phyloP scores from a whole-genome alignment of 352 stramenopile genomes.

The Hyphochytrium catenoides region DNA sequence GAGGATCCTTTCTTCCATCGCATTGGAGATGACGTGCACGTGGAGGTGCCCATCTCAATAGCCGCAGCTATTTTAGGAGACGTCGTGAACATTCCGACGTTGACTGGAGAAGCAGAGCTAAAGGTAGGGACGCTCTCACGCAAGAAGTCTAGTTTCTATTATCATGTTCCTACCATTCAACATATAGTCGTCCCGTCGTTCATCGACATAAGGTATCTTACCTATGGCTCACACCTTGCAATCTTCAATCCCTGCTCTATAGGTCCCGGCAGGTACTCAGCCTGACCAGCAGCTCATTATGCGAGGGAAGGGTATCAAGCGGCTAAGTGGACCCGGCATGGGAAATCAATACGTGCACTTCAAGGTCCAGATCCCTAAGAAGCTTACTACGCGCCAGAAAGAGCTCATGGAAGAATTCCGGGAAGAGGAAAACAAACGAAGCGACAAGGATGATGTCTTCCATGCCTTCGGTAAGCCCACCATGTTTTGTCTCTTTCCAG shows the following conservation, averaged over 20 bases:
- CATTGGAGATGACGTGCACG: slow-evolving; percentile 78
- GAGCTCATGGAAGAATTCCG: slow-evolving; percentile 87
- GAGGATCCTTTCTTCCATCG: slow-evolving; percentile 91
- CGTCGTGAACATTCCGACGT: slow-evolving; percentile 82
- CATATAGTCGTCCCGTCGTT: too few species aligned
- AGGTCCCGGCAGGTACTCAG: slow-evolving; percentile 78
- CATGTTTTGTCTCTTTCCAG: too few species aligned
- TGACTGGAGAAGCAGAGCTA: slow-evolving; percentile 89
- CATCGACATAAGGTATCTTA: too few species aligned
- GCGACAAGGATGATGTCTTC: slow-evolving; percentile 30
- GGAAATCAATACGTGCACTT: slow-evolving; percentile 92
- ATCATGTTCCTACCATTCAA: too few species aligned
- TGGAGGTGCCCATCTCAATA: slow-evolving; percentile 76
- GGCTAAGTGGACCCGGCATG: slow-evolving; percentile 66
- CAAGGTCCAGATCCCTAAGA: slow-evolving; percentile 82
- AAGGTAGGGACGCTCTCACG: too few species aligned
- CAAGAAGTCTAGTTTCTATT: too few species aligned
- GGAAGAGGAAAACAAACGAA: slow-evolving; percentile 47
- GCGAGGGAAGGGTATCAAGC: slow-evolving; percentile 83
- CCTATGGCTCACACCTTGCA: too few species aligned
- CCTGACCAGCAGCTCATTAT: slow-evolving; percentile 86
- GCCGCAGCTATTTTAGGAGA: slow-evolving; percentile 76
- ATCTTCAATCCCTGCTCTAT: too few species aligned
- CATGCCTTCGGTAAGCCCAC: slow-evolving; percentile 52
- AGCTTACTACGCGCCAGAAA: slow-evolving; percentile 74